A percentile compares a stretch with the other conserved stretches of the same genome.
Conservation (phyloP, 2,329 filamentous ascomycete genomes). For the Calonectria henricotiae region DNA sequence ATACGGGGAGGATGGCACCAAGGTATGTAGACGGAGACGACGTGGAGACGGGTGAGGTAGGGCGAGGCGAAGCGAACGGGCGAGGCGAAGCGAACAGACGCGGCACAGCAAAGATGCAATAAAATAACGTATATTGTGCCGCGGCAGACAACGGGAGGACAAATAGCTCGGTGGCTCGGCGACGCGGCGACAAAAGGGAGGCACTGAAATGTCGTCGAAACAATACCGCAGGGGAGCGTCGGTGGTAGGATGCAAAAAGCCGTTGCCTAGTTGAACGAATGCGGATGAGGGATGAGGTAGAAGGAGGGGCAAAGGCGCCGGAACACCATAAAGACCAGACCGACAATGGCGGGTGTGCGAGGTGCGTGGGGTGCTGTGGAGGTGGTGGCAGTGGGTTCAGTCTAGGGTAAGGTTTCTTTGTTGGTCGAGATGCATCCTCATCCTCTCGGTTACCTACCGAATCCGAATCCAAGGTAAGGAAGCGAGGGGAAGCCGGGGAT, state of each 20-base stretch:
- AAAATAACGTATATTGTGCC: slow-evolving; percentile 14
- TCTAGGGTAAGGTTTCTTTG: slow-evolving; percentile 37
- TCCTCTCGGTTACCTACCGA: slow-evolving; percentile 14
- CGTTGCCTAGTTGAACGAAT: slow-evolving; percentile 27
- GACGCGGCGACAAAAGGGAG: slow-evolving; percentile 19
- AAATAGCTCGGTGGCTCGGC: slow-evolving; percentile 4
- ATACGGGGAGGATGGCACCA: slow-evolving; percentile 24
- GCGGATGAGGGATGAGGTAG: slow-evolving; percentile 31
- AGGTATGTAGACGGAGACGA: slow-evolving; percentile 20
- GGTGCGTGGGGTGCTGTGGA: slow-evolving; percentile 23
- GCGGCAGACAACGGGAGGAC: not conserved
- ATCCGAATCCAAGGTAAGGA: slow-evolving; percentile 36
- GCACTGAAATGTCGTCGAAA: slow-evolving; percentile 26
- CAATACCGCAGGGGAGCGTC: slow-evolving; percentile 11
- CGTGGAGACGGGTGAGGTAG: not conserved
- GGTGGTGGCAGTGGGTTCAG: slow-evolving; percentile 21
- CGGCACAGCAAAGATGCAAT: slow-evolving; percentile 16
- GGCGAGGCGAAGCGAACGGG: slow-evolving; percentile 11
- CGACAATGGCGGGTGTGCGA: slow-evolving; percentile 12
- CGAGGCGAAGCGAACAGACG: slow-evolving; percentile 20
- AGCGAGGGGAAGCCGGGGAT: slow-evolving; percentile 34
- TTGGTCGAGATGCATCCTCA: slow-evolving; percentile 21
- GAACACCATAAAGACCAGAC: slow-evolving; percentile 36
- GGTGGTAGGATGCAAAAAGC: slow-evolving; percentile 26
- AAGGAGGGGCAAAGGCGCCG: slow-evolving; percentile 50